A percentile compares a stretch with the other conserved stretches of the same genome.
These are phyloP conservation scores for Penicillium paradoxum DNA, from an alignment of 495 filamentous ascomycete species.

Conservation along the genomic window DNA sequence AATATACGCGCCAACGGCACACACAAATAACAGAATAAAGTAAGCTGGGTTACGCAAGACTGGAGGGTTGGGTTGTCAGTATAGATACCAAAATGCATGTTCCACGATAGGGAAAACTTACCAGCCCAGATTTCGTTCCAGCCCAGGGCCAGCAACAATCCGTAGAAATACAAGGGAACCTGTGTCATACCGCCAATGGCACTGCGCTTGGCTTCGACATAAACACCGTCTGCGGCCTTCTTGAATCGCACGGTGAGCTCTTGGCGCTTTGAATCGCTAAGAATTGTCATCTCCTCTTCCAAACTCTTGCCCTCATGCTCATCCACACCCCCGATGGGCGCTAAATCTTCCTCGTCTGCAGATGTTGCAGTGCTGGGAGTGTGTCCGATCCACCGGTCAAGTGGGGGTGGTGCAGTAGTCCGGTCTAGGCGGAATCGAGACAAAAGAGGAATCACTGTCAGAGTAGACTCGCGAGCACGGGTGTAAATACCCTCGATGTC, in stretches of 20 bases:
- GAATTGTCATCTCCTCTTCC: conserved; percentile 92
- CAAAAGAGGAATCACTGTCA: conserved; percentile 83
- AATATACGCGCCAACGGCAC: conserved; percentile 72
- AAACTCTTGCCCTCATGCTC: conserved; percentile 89
- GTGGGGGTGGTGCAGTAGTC: conserved; percentile 68
- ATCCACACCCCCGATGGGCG: conserved; percentile 83
- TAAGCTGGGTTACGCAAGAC: conserved; percentile 90
- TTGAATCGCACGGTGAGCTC: conserved; percentile 94
- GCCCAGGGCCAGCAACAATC: conserved; percentile 76
- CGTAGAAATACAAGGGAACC: conserved; percentile 93
- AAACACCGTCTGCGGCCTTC: conserved; percentile 94
- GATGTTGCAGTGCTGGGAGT: conserved; percentile 69
- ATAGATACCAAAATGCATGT: not conserved
- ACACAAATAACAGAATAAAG: conserved; percentile 79
- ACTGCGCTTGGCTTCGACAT: conserved; percentile 93
- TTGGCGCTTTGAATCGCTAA: conserved; percentile 79
- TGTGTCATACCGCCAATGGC: conserved; percentile 94
- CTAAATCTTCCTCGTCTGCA: conserved; percentile 83
- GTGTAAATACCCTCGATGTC: conserved; percentile 97
- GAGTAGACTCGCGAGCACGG: conserved; percentile 80
- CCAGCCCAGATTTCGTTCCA: conserved; percentile 96
- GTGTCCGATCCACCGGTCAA: conserved; percentile 75
- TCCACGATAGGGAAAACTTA: conserved; percentile 43
- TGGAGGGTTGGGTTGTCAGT: conserved; percentile 28
- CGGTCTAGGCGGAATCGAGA: conserved; percentile 71